These are phyloP conservation scores for Passalora sequoiae DNA, from an alignment of 2,329 filamentous ascomycete species.

Conservation along the genomic window DNA sequence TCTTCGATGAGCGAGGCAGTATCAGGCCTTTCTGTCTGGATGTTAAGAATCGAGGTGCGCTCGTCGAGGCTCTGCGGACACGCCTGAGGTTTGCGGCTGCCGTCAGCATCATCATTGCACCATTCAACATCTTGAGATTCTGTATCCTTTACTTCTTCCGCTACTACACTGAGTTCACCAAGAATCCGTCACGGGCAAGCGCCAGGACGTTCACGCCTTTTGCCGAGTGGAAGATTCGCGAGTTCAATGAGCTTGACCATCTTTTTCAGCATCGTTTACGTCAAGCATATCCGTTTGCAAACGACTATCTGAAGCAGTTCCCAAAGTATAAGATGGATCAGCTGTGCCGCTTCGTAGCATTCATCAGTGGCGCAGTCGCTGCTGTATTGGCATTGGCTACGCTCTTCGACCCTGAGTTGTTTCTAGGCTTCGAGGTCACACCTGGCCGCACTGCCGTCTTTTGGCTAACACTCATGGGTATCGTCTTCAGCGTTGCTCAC, in stretches of 20 bases:
- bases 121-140: slow-evolving; percentile 81
- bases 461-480: slow-evolving; percentile 77
- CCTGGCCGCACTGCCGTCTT: slow-evolving; percentile 83
- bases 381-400: slow-evolving; percentile 80
- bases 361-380: slow-evolving; percentile 78
- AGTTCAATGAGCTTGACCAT: slow-evolving; percentile 95
- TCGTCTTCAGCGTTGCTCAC: slow-evolving; percentile 75
- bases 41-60: slow-evolving; percentile 68
- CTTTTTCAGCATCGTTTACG: slow-evolving; percentile 84
- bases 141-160: slow-evolving; percentile 87
- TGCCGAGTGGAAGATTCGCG: slow-evolving; percentile 95
- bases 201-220: slow-evolving; percentile 86
- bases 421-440: slow-evolving; percentile 87
- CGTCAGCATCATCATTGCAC: slow-evolving; percentile 80
- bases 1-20: slow-evolving; percentile 85
- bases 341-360: slow-evolving; percentile 75
- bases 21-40: slow-evolving; percentile 81
- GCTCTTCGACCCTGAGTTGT: slow-evolving; percentile 83
- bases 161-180: slow-evolving; percentile 96
- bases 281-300: slow-evolving; percentile 92
- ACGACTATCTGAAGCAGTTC: slow-evolving; percentile 89
- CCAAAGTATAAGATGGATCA: slow-evolving; percentile 92
- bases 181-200: slow-evolving; percentile 81
- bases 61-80: slow-evolving; percentile 71
- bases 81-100: slow-evolving; percentile 78